phyloP scores from a whole-genome alignment of 441 rosid species.

The Euphorbia schlechtendalii region DNA sequence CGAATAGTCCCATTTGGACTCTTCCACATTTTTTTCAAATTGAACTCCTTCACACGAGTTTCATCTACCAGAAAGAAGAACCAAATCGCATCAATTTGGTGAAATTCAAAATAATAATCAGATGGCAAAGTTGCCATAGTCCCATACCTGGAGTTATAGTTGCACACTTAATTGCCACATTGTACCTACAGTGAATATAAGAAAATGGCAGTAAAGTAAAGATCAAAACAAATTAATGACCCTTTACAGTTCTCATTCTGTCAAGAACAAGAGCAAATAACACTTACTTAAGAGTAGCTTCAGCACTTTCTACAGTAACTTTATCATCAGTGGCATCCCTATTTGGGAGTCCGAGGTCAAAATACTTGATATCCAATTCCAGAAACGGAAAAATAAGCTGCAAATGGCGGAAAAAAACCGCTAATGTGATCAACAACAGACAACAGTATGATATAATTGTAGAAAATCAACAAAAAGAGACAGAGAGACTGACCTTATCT shows the following conservation, averaged over 20 bases:
- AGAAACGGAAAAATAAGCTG: constrained; percentile 86
- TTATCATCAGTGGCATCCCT: constrained; percentile 90
- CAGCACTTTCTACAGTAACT: constrained; percentile 85
- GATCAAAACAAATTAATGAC: not conserved
- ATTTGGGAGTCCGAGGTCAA: constrained; percentile 84
- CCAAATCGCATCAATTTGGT: not conserved
- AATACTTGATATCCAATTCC: constrained; percentile 93
- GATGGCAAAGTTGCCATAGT: not conserved
- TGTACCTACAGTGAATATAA: constrained; percentile 39
- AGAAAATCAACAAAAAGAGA: not conserved
- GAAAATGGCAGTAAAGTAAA: not conserved
- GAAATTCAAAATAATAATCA: not conserved
- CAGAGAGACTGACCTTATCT: constrained; percentile 45
- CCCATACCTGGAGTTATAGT: constrained; percentile 82
- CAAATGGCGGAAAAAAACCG: not conserved
- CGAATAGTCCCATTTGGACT: constrained; percentile 95
- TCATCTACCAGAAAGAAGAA: constrained; percentile 47
- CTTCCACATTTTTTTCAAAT: constrained; percentile 82
- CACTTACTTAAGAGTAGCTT: constrained; percentile 77
- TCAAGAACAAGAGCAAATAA: not conserved
- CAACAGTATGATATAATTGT: not conserved
- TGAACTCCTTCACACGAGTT: constrained; percentile 71
- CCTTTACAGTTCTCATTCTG: not conserved
- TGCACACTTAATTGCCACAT: constrained; percentile 93
- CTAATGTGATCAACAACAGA: not conserved